A percentile compares a stretch with the other conserved stretches of the same genome.
Conservation (phyloP, 2,329 filamentous ascomycete genomes). For the Stachybotrys chartarum region DNA sequence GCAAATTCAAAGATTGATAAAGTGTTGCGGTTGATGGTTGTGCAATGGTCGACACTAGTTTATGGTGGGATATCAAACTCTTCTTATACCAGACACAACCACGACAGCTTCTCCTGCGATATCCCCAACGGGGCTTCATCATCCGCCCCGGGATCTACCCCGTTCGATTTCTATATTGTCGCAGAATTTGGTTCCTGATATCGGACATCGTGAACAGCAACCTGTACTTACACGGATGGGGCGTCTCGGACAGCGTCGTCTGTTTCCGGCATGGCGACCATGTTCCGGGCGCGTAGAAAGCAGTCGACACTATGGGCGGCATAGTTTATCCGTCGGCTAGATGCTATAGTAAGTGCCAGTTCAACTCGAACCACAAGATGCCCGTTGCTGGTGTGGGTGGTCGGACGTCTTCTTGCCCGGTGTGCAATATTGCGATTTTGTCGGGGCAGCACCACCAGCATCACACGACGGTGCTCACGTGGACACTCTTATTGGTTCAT, state of each 20-base stretch:
- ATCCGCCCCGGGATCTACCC: neutral
- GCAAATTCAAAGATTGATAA: neutral
- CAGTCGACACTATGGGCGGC: neutral
- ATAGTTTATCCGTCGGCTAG: neutral
- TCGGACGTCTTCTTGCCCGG: too few species aligned
- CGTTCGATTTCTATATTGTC: neutral
- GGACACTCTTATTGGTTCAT: too few species aligned
- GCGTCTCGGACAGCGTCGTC: neutral
- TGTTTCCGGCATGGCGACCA: neutral
- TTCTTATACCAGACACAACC: neutral
- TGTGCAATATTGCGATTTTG: too few species aligned
- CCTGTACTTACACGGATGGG: neutral
- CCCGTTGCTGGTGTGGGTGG: too few species aligned
- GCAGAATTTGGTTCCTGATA: neutral
- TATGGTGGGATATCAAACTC: neutral
- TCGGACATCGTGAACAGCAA: neutral
- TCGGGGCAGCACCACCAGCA: too few species aligned
- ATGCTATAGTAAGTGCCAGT: neutral
- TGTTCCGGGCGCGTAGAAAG: neutral
- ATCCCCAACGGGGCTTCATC: neutral
- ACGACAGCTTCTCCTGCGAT: neutral
- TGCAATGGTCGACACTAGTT: neutral
- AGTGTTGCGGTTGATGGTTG: neutral
- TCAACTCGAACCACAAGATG: too few species aligned
- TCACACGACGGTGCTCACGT: too few species aligned